Evolutionary conservation across 805 yeast species (phyloP), one percentile per base, ranked within the genome.

Genomic region (Yamadazyma sp.): DNA sequence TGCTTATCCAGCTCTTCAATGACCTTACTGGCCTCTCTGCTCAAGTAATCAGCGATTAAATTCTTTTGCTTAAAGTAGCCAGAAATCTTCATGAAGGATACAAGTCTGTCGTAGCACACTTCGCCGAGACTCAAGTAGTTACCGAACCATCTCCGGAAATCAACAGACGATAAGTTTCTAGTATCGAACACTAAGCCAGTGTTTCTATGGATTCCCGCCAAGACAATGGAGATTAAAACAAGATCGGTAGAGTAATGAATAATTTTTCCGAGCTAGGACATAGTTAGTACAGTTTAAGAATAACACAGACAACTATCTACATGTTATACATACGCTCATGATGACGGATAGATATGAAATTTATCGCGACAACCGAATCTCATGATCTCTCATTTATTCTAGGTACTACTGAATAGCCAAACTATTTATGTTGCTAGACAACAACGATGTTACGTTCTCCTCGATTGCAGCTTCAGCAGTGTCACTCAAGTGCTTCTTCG

Each of bases 401-500:
- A 7, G 8, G 19, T 8, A 18, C 36, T 71, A 87, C 61, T 84
- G 84, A 50, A 93, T 88, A 18, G 96, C 95, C 41, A 87, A 82
- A 32, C 91, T 78, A 62, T 93, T 90, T 28, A 93, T 90, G 62
- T 84, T 85, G 34, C 96, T 86, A 11, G 96, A 86, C 55, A 90
- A 71, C 46, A 91, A 75, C 22, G 95, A 80, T 9, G 87, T 88
- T 33, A 93, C 82, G 58, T 93, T 95, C 37, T 87, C 93, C 62
- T 93, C 99, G 52, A 95, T 78, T 36, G 87, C 71, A 44, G 73
- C 70, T 48, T 87, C 95, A 8, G 96, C 95, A 0, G 95, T 85
- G 46, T 87, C 96, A 32, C 83, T 76, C 53, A 93, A 72, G 69
- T 93, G 99, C 70, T 91, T 93, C 79, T 95, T 93, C 28, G 99